Percentiles rank a stretch among this genome's conserved stretches.
phyloP scores from a whole-genome alignment of 2,329 filamentous ascomycete genomes.

The Penicillium corylophilum region DNA sequence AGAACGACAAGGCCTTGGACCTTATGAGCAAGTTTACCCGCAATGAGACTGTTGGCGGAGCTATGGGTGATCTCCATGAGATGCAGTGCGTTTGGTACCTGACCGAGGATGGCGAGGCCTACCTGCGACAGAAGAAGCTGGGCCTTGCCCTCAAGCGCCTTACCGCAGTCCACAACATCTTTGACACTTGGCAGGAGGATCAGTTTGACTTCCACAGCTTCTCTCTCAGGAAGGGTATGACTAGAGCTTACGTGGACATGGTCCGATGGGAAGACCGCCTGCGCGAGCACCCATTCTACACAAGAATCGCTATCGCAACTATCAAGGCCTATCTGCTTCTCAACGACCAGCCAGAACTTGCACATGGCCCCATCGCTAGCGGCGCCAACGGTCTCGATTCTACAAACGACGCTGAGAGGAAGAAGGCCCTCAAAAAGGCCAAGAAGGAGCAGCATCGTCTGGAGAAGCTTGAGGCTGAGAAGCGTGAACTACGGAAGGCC shows the following conservation, averaged over 20 bases:
- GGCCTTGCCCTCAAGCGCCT: constrained; percentile 90
- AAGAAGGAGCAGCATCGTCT: constrained; percentile 74
- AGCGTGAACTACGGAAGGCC: constrained; percentile 80
- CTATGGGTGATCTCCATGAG: constrained; percentile 85
- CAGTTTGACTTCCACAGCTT: constrained; percentile 99
- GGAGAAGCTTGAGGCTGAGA: constrained; percentile 77
- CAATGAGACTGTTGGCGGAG: constrained; percentile 82
- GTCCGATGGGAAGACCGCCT: constrained; percentile 91
- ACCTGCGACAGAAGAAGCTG: constrained; percentile 75
- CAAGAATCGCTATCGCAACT: constrained; percentile 76
- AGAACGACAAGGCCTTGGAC: constrained; percentile 80
- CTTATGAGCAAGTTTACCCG: constrained; percentile 94
- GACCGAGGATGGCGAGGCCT: constrained; percentile 90
- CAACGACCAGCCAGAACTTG: constrained; percentile 68
- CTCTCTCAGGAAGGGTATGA: constrained; percentile 93
- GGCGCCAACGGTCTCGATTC: constrained; percentile 53
- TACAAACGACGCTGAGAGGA: constrained; percentile 64
- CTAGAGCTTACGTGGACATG: constrained; percentile 94
- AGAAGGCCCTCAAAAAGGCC: constrained; percentile 87
- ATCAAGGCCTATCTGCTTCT: constrained; percentile 77
- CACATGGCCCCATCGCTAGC: constrained; percentile 60
- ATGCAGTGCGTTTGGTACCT: constrained; percentile 99
- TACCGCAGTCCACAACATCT: constrained; percentile 84
- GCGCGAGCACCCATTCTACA: constrained; percentile 90
- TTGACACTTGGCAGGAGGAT: constrained; percentile 96